Percentiles rank a stretch among this genome's conserved stretches.
These are phyloP conservation scores for Colletotrichum spaethianum DNA, from an alignment of 2,329 filamentous ascomycete genomes.

Conservation along the genomic window DNA sequence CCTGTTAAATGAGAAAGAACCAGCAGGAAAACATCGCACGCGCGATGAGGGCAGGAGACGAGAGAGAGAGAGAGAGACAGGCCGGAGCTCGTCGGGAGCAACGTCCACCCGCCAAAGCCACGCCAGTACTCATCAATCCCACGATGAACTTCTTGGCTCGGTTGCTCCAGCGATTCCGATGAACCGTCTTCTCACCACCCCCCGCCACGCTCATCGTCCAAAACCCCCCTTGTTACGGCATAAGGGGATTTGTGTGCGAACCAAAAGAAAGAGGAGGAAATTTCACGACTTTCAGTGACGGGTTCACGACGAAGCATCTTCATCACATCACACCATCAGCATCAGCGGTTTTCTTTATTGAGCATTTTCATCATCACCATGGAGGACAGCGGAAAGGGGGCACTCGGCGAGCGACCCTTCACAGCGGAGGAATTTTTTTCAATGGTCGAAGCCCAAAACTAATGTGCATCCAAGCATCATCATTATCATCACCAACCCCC, in stretches of 20 bases:
- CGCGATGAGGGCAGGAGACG: conserved; percentile 5
- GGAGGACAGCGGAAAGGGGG: not conserved
- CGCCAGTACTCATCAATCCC: not conserved
- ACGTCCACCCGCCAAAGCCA: not conserved
- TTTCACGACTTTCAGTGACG: conserved; percentile 19
- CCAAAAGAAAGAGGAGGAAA: conserved; percentile 2
- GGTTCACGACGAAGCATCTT: conserved; percentile 28
- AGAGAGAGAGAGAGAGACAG: not conserved
- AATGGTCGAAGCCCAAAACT: not conserved
- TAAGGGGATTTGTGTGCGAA: no score
- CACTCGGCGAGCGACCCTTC: not conserved
- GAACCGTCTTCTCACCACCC: conserved; percentile 12
- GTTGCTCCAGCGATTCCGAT: conserved; percentile 15
- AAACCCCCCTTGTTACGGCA: not conserved
- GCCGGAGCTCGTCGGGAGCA: conserved; percentile 35
- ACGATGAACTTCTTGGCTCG: not conserved
- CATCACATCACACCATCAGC: conserved; percentile 19
- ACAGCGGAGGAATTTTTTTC: conserved; percentile 11
- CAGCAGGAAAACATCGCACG: not conserved
- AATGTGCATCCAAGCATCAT: conserved; percentile 21
- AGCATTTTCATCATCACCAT: conserved; percentile 29
- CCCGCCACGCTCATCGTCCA: not conserved
- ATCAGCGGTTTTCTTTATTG: conserved; percentile 22
- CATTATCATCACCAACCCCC: not conserved
- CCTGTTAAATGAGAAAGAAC: no score